Conservation (phyloP, 2,329 filamentous ascomycete genomes). For the Neurospora crassa region DNA sequence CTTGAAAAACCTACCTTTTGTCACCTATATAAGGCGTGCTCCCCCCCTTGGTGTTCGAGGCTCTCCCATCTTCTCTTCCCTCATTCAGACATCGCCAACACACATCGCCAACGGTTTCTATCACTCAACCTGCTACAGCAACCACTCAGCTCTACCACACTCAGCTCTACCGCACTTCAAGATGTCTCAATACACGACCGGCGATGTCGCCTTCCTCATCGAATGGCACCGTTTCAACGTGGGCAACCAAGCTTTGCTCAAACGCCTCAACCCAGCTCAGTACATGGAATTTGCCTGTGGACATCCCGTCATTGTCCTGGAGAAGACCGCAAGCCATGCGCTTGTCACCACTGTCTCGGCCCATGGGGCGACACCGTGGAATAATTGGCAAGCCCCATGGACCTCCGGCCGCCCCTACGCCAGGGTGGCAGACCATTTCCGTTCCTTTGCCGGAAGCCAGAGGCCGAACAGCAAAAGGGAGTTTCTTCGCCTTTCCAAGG, state of each 20-base stretch:
- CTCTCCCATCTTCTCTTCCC: too few species aligned
- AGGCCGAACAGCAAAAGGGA: background rate
- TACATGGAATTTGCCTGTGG: background rate
- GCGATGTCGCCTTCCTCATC: background rate
- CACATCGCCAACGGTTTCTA: background rate
- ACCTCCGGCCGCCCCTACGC: background rate
- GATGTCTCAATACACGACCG: background rate
- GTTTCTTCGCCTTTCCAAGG: background rate
- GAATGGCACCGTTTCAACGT: too few species aligned
- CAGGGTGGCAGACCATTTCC: too few species aligned
- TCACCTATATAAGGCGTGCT: background rate
- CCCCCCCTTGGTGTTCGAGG: too few species aligned
- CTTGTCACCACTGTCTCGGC: background rate
- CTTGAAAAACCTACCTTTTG: background rate
- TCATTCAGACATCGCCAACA: background rate
- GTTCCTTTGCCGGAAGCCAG: background rate
- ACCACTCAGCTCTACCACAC: background rate
- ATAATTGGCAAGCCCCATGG: background rate
- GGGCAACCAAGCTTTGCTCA: too few species aligned
- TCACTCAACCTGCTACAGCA: background rate
- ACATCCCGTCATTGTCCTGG: background rate
- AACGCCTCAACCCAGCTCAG: background rate
- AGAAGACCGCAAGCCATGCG: background rate
- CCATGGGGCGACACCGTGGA: background rate
- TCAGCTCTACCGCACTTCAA: background rate